Percentiles rank a stretch among this genome's conserved stretches.
Conservation (phyloP, 2,329 filamentous ascomycete species). For the Onygenales sp. region DNA sequence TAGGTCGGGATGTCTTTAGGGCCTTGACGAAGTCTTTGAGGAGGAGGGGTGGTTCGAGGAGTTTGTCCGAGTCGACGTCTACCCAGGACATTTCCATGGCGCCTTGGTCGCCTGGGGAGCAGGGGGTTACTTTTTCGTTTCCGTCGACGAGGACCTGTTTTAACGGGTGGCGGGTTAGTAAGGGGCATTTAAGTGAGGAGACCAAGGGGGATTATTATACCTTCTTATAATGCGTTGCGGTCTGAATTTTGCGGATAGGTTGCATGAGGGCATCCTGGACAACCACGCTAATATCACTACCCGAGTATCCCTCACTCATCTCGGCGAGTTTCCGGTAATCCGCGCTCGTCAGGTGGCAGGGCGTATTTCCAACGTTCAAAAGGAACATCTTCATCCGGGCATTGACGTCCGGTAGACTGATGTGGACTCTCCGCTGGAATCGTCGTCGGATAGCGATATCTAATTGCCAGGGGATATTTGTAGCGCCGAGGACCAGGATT, state of each 20-base stretch:
- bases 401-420: constrained; percentile 77
- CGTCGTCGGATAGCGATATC: constrained; percentile 91
- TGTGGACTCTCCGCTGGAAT: constrained; percentile 94
- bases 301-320: constrained; percentile 86
- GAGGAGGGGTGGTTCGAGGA: constrained; percentile 76
- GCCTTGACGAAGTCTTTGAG: constrained; percentile 92
- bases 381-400: constrained; percentile 94
- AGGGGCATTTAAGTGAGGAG: not conserved
- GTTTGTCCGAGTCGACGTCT: constrained; percentile 69
- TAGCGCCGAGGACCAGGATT: constrained; percentile 88
- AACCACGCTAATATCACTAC: constrained; percentile 89
- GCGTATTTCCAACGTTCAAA: constrained; percentile 84
- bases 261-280: constrained; percentile 97
- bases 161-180: constrained; percentile 3
- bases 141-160: constrained; percentile 60
- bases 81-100: constrained; percentile 93
- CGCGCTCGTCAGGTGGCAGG: constrained; percentile 66
- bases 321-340: constrained; percentile 75
- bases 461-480: constrained; percentile 97
- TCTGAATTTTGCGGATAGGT: constrained; percentile 91
- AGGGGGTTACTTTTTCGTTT: constrained; percentile 59
- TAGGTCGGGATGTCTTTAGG: constrained; percentile 78
- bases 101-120: constrained; percentile 79
- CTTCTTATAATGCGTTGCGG: constrained; percentile 94
- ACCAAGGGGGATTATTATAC: constrained; percentile 38